Base-by-base conservation (phyloP, 129 eudicot species). In the Arctium lappa region DNA sequence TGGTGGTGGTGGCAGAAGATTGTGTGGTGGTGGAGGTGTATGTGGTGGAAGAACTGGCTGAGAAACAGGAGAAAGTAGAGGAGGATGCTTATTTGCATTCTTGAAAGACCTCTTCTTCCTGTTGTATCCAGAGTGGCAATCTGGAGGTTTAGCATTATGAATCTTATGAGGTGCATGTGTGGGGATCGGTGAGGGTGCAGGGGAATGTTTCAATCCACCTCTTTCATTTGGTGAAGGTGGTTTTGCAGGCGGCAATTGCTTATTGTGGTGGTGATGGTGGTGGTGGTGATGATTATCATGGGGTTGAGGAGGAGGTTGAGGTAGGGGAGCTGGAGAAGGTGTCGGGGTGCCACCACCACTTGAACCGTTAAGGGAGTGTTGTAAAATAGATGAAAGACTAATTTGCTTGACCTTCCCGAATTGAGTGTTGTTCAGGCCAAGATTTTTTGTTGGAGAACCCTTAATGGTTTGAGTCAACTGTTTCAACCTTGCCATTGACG, bases 371-470 rank as follows among this genome's bases (percentile, higher is more conserved):
- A 82, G 88, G 16, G 95, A 83, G 87, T 86, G 93, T 46, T 83
- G 92, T 8, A 87, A 78, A 15, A 83, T 65, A 38, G 99, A 91
- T 22, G 99, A 96, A 76, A 96, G 99, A 69, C 96, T 85, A 75
- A 96, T 92, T 88, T 96, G 98, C 80, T 96, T 93, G 42, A 96
- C 98, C 83, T 81, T 88, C 11, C 99, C 99, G 73, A 96, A 93
- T 18, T 90, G 96, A 1, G 98, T 93, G 89, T 93, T 89, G 74
- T 93, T 93, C 32, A 96, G 93, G 63, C 98, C 99, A 16, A 93
- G 98, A 70, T 96, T 96, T 88, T 91, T 86, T 10, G 92, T 70
- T 77, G 90, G 94, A 13, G 99, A 89, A 30, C 89, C 95, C 22
- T 81, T 89, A 48, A 96, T 93, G 69, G 95, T 91, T 81, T 90